Base-by-base conservation (phyloP, 495 filamentous ascomycete genomes). In the Xylaria scruposa region DNA sequence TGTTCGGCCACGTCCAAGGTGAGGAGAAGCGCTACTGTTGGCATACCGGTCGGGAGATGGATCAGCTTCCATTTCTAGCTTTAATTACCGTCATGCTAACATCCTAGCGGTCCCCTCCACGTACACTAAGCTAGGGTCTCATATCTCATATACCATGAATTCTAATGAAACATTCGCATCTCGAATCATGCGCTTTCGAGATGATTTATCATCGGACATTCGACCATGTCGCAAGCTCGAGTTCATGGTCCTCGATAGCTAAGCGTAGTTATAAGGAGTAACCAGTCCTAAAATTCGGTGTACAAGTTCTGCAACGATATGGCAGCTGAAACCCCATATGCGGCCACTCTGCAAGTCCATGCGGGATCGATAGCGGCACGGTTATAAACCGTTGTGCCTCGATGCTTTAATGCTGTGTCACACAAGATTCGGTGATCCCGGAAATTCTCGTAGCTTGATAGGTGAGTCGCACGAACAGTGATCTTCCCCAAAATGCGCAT, bases 51-150 rank as follows among this genome's bases (percentile, higher is more conserved):
- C 53, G 12, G 13, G n/a, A 33, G 33, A 60, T 60, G 58, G 38
- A 15, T 1, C 38, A n/a, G 38, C 38, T 44, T 46, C 31, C 42
- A 36, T 38, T 21, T 53, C 21, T 38, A 47, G 26, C 21, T 56
- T 36, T 54, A 42, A 68, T 68, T 44, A 68, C 65, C 65, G 24
- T 68, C 49, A 68, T 68, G 65, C 65, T 44, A 15, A 58, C 51
- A 44, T 67, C 29, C 64, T 15, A 46, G 51, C 65, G 4, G 24
- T 3, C 36, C 21, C 33, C 40, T 65, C 17, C 15, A 47, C 24
- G n/a, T 33, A 42, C 38, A 42, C 38, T 42, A 47, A 65, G 62
- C 38, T 42, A 65, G 40, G 62, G 62, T 65, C 42, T 47, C 42
- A 33, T 13, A n/a, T 47, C 24, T n/a, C 24, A 33, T 7, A 38